Evolutionary conservation across 2,329 filamentous ascomycete species (phyloP), one percentile per base, ranked within the genome.

Genomic region (Talaromyces amestolkiae): DNA sequence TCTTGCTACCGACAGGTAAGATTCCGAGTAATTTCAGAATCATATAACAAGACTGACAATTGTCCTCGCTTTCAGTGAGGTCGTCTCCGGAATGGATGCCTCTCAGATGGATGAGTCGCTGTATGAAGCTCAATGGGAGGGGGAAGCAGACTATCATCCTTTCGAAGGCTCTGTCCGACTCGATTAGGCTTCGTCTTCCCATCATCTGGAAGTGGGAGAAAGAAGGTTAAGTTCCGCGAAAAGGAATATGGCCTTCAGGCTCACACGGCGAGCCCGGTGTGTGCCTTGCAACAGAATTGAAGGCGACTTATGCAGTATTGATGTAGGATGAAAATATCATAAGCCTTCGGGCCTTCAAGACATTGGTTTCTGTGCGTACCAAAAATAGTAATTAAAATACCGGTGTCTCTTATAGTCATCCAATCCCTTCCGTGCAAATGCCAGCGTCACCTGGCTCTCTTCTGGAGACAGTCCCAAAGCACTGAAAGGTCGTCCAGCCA

Each of bases 1-100:
- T 6, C 69, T 86, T 68, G 83, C 82, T 6, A 76, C 77, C 22
- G 83, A 85, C 70, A 82, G 84, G 82, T 85, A 72, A 76, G 82
- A 78, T 5, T n/a, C 13, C 3, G 11, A 56, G n/a, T 39, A 37
- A 15, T 13, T 15, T 15, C 13, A 56, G 11, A 24, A 24, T 8
- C 3, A 9, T 22, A 5, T 10, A 56, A n/a, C 1, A 31, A 39
- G n/a, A 6, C 53, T 56, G 11, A 56, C n/a, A 9, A 8, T 1
- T 56, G n/a, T 15, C 22, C 3, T 39, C 13, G 10, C 13, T 27
- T n/a, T 19, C 17, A 66, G 65, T 68, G 79, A 84, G 58, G 77
- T 84, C 33, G 78, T 81, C 65, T 74, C 77, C 33, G 82, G 82
- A 0, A 78, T 84, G 68, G 82, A 84, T 70, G 78, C 78, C n/a